Conservation (phyloP, 2,329 filamentous ascomycete genomes). For the Hymenoscyphus occultus region DNA sequence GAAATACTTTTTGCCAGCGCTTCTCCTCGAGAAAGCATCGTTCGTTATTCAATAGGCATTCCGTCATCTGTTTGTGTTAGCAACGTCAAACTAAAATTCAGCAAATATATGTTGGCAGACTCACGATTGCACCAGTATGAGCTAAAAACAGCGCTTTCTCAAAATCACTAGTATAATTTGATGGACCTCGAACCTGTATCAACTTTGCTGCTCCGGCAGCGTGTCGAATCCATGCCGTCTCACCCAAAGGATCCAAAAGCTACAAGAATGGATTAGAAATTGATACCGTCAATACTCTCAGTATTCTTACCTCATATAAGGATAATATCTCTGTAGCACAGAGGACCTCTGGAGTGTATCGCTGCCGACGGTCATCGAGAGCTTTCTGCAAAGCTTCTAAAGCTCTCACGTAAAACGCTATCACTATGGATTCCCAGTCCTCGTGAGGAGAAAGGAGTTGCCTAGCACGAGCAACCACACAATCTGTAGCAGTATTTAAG, state of each 20-base stretch:
- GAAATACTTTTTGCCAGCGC: slow-evolving; percentile 26
- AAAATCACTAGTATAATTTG: slow-evolving; percentile 36
- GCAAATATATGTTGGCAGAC: background rate
- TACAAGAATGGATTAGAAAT: slow-evolving; percentile 21
- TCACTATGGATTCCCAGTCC: slow-evolving; percentile 21
- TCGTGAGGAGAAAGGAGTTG: slow-evolving; percentile 26
- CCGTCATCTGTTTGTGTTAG: slow-evolving; percentile 24
- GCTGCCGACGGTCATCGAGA: slow-evolving; percentile 25
- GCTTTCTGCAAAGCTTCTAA: slow-evolving; percentile 27
- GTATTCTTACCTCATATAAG: slow-evolving; percentile 27
- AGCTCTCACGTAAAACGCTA: slow-evolving; percentile 27
- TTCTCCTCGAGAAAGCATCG: slow-evolving; percentile 28
- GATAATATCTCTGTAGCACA: slow-evolving; percentile 30
- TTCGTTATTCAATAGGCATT: slow-evolving; percentile 26
- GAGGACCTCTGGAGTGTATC: slow-evolving; percentile 28
- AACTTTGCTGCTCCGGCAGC: slow-evolving; percentile 35
- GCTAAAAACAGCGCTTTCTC: slow-evolving; percentile 39
- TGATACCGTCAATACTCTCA: slow-evolving; percentile 16
- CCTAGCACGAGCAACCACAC: slow-evolving; percentile 31
- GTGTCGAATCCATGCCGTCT: slow-evolving; percentile 37
- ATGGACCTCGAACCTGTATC: slow-evolving; percentile 34
- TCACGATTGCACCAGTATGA: slow-evolving; percentile 37
- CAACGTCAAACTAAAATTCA: background rate
- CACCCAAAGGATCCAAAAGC: slow-evolving; percentile 35
- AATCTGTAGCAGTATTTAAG: slow-evolving; percentile 31